A percentile compares a stretch with the other conserved stretches of the same genome.
Conservation (phyloP, 2,329 filamentous ascomycete species). For the Ophiosphaerella herpotricha region DNA sequence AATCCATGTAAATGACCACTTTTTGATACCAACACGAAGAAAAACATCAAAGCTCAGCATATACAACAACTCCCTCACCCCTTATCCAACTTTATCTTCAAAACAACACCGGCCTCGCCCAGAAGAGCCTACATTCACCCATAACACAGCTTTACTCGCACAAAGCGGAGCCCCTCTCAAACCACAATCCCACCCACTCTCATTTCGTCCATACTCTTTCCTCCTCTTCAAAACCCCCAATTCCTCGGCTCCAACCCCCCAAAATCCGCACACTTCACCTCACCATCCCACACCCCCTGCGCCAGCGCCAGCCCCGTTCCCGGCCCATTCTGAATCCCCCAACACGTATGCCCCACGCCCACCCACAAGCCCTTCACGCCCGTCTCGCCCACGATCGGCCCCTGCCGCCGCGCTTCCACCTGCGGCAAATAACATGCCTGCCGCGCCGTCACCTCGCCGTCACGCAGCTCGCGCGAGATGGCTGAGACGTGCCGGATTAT, state of each 20-base stretch:
- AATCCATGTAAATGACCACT: too few relatives aligned
- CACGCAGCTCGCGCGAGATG: conserved; percentile 55
- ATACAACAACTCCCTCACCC: too few relatives aligned
- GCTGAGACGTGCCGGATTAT: conserved; percentile 76
- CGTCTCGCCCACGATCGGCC: conserved; percentile 78
- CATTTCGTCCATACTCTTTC: neutral
- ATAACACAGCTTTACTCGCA: neutral
- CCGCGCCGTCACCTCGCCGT: conserved; percentile 65
- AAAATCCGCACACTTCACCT: conserved; percentile 48
- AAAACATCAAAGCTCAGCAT: too few relatives aligned
- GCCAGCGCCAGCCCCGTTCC: conserved; percentile 64
- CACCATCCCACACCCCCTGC: neutral
- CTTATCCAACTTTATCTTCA: too few relatives aligned
- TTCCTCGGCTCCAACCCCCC: conserved; percentile 48
- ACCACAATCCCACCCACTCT: too few relatives aligned
- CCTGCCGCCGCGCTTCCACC: conserved; percentile 61
- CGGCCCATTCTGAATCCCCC: conserved; percentile 96
- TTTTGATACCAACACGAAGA: too few relatives aligned
- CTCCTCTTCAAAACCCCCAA: neutral
- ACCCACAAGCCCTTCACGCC: conserved; percentile 75
- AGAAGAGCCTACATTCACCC: too few relatives aligned
- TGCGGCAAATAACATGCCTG: conserved; percentile 95
- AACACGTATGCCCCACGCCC: conserved; percentile 92
- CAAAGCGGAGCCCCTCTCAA: too few relatives aligned
- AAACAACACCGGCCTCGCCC: too few relatives aligned